Evolutionary conservation across 2,329 filamentous ascomycete species (phyloP), one percentile per base, ranked within the genome.

Genomic region (Aaosphaeria pasadenensis): DNA sequence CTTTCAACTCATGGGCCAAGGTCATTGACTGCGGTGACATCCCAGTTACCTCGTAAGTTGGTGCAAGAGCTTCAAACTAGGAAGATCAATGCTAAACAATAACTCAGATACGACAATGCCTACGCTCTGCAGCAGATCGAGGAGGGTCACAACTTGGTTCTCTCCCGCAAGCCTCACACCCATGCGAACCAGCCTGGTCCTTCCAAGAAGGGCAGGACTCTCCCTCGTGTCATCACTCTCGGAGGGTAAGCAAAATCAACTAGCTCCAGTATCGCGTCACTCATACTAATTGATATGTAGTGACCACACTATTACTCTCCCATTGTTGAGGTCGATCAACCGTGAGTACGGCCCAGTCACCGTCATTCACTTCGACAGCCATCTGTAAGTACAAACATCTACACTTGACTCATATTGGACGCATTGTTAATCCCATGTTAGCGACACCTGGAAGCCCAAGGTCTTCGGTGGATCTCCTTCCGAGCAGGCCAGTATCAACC

Each of bases 121-220:
- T 94, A 83, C 70, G 90, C 89, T 6, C 82, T 95, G 28, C 80
- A 86, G 52, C 89, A 95, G 66, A 94, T 95, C 45, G 89, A 95
- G 66, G 83, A 92, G 70, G 89, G 89, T 6, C 89, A 95, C 72
- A 86, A 88, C 69, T 80, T 78, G 52, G 81, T 95, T 51, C 75
- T 94, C 6, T 86, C 85, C 53, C 85, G 89, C 33, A 71, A 78
- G 1, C 89, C 89, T 0, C 79, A 78, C 42, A 92, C 88, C 2
- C 77, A 88, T 54, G 82, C 87, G 3, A 69, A 83, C 43, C 82
- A 84, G 61, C 71, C 74, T 1, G 89, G 89, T 0, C 84, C 86
- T 1, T 84, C 87, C 0, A 85, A 84, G 66, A 80, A 84, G 31
- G 87, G 85, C 46, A 88, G 83, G 71, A 94, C 89, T 1, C 77